Evolutionary conservation across 306 rosid genomes (phyloP).

Genomic region (Prinsepia uniflora): DNA sequence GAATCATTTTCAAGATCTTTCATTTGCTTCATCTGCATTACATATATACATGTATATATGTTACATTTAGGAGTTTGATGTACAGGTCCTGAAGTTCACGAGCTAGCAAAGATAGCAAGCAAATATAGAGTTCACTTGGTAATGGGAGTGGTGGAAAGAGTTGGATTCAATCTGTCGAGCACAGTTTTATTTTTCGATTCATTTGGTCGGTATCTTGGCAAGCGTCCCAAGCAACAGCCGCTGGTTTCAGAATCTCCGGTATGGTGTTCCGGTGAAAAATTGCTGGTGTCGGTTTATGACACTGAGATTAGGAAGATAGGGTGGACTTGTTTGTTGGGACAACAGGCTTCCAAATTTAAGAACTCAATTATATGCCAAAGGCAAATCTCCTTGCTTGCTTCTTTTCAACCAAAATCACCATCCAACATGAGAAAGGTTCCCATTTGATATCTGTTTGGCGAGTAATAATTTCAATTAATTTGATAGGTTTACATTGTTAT

Average conservation of each 20-base stretch:
- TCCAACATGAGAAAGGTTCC: not conserved
- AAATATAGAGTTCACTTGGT: conserved; percentile 64
- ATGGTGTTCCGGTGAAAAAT: conserved; percentile 78
- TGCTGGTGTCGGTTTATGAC: conserved; percentile 62
- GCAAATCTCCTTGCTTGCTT: conserved; percentile 20
- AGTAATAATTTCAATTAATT: too few relatives aligned
- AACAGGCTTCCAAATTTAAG: conserved; percentile 76
- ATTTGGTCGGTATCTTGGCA: conserved; percentile 65
- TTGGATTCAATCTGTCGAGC: conserved; percentile 64
- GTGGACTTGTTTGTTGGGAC: conserved; percentile 81
- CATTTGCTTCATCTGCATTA: too few relatives aligned
- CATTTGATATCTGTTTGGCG: too few relatives aligned
- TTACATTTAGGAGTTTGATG: not conserved
- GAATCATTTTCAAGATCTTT: too few relatives aligned
- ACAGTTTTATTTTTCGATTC: conserved; percentile 65
- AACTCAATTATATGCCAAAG: conserved; percentile 73
- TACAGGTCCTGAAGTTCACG: conserved; percentile 75
- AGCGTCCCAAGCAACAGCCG: conserved; percentile 69
- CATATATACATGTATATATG: too few relatives aligned
- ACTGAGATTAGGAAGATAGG: conserved; percentile 72
- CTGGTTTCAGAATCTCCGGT: conserved; percentile 45
- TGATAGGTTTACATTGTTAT: too few relatives aligned
- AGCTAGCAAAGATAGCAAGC: conserved; percentile 74
- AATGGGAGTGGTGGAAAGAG: conserved; percentile 81
- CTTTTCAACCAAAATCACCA: not conserved